These are phyloP conservation scores for Cyclotella distinguenda DNA, from an alignment of 108 stramenopile species.

Conservation along the genomic window DNA sequence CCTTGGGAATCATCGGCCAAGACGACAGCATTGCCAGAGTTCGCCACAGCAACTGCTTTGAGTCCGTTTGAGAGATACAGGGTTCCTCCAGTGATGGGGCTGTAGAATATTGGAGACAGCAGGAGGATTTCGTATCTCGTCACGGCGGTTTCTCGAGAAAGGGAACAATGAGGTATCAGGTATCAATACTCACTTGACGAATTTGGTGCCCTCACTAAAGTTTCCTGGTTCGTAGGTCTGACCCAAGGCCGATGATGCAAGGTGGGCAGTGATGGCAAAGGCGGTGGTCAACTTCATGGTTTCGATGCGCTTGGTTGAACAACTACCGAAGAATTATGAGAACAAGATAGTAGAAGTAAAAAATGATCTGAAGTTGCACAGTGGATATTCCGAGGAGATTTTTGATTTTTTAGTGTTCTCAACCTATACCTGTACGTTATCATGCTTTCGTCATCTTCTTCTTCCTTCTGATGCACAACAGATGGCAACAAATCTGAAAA, in stretches of 20 bases:
- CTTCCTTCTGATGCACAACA: too few relatives aligned
- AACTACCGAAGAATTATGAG: too few relatives aligned
- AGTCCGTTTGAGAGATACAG: slow-evolving; percentile 16
- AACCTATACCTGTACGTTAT: too few relatives aligned
- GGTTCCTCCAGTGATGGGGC: slow-evolving; percentile 6
- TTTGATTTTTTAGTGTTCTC: too few relatives aligned
- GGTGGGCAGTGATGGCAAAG: background rate
- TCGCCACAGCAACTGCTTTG: slow-evolving; percentile 7
- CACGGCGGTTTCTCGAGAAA: background rate
- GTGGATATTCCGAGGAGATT: too few relatives aligned
- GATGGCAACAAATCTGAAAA: too few relatives aligned
- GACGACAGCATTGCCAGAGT: slow-evolving; percentile 11
- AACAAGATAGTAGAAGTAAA: too few relatives aligned
- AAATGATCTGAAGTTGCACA: too few relatives aligned
- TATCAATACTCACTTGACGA: slow-evolving; percentile 2
- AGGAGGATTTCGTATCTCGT: background rate
- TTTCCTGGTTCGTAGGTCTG: slow-evolving; percentile 10
- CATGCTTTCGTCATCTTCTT: too few relatives aligned
- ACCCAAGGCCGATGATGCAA: background rate
- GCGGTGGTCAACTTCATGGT: too few relatives aligned
- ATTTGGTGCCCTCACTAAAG: slow-evolving; percentile 13
- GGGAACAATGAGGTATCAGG: background rate
- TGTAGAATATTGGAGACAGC: background rate
- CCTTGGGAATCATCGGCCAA: slow-evolving; percentile 8
- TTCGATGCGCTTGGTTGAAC: too few relatives aligned